Percentiles rank a stretch among this genome's conserved stretches.
Evolutionary conservation across 805 yeast species (phyloP).

Genomic region (Pichia gijzeniarum): DNA sequence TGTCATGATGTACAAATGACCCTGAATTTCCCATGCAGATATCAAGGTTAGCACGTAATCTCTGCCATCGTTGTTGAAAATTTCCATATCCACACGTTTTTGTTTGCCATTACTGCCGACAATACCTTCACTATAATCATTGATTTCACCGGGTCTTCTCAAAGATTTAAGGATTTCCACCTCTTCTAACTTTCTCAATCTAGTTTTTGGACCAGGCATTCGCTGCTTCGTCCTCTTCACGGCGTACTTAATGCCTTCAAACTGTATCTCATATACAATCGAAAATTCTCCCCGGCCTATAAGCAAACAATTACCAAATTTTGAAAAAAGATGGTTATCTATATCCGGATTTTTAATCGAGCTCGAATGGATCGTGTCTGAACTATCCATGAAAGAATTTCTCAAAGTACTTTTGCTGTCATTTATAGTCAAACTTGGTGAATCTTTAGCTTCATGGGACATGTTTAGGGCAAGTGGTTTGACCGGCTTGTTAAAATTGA

Average conservation of each 20-base stretch:
- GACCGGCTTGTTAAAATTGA: background rate
- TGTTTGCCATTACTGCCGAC: background rate
- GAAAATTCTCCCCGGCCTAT: conserved; percentile 90
- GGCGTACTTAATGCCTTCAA: conserved; percentile 65
- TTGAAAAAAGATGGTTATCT: conserved; percentile 41
- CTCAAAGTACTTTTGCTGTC: conserved; percentile 7
- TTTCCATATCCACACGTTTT: background rate
- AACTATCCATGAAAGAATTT: background rate
- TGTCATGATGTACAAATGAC: conserved; percentile 82
- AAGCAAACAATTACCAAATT: conserved; percentile 59
- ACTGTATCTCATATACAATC: conserved; percentile 73
- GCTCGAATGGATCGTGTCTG: background rate
- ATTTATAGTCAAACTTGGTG: background rate
- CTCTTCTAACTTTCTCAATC: conserved; percentile 62
- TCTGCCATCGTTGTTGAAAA: conserved; percentile 24
- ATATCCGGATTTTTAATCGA: conserved; percentile 12
- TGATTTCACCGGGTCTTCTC: conserved; percentile 14
- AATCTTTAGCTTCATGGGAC: background rate
- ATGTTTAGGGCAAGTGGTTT: background rate
- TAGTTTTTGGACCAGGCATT: conserved; percentile 49
- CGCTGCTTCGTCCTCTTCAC: conserved; percentile 80
- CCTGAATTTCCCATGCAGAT: conserved; percentile 79
- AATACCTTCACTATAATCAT: conserved; percentile 1
- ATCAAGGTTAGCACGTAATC: conserved; percentile 73
- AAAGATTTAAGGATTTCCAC: conserved; percentile 56